A percentile compares a stretch with the other conserved stretches of the same genome.
Conservation (phyloP, 2,329 filamentous ascomycete genomes). For the Parascedosporium putredinis region DNA sequence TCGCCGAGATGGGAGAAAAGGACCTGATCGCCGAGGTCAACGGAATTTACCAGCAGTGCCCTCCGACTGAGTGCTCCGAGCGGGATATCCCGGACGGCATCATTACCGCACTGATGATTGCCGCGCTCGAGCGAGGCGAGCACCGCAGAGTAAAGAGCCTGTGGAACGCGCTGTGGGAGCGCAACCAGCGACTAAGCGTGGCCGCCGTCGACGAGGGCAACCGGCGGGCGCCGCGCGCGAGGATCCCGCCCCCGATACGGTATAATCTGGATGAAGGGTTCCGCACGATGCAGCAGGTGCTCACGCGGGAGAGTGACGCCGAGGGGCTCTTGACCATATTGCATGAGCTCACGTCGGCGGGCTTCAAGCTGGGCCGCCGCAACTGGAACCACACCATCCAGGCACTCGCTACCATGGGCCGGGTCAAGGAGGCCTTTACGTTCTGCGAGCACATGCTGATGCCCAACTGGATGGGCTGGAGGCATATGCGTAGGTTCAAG, state of each 20-base stretch:
- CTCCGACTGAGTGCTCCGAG: slow-evolving; percentile 15
- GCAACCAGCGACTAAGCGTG: slow-evolving; percentile 29
- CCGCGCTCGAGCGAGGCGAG: slow-evolving; percentile 46
- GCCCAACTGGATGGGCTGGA: slow-evolving; percentile 68
- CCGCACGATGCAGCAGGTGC: slow-evolving; percentile 36
- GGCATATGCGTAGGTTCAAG: slow-evolving; percentile 5
- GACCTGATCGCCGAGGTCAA: slow-evolving; percentile 48
- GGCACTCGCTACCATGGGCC: slow-evolving; percentile 49
- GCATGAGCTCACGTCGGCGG: slow-evolving; percentile 45
- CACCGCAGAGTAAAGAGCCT: slow-evolving; percentile 51
- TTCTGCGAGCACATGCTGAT: slow-evolving; percentile 72
- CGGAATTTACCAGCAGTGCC: slow-evolving; percentile 34
- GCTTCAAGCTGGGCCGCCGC: slow-evolving; percentile 63
- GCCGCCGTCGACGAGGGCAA: slow-evolving; percentile 12
- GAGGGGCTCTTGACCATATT: slow-evolving; percentile 40
- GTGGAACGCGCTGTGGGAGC: slow-evolving; percentile 53
- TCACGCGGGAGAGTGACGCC: slow-evolving; percentile 28
- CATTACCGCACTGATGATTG: slow-evolving; percentile 57
- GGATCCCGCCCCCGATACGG: slow-evolving; percentile 36
- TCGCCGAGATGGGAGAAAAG: slow-evolving; percentile 29
- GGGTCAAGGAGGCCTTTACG: slow-evolving; percentile 56
- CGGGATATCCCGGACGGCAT: slow-evolving; percentile 39
- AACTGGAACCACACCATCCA: slow-evolving; percentile 77
- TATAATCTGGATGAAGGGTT: slow-evolving; percentile 42
- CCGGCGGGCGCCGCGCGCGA: not conserved